These are phyloP conservation scores for Medicago truncatula DNA, from an alignment of 306 rosid species.

Conservation along the genomic window DNA sequence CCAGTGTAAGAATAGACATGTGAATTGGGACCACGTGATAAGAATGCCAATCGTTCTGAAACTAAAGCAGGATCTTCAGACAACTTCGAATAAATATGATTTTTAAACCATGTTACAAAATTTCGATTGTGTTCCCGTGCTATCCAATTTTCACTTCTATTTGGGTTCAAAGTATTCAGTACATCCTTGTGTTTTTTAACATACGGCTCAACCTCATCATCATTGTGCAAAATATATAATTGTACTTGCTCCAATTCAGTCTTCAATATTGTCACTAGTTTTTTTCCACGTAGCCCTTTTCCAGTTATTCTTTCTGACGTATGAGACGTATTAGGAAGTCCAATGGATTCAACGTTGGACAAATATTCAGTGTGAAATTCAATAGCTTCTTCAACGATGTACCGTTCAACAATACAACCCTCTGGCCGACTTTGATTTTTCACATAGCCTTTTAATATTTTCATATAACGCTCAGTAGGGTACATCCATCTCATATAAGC, in stretches of 20 bases:
- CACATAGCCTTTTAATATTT: not conserved
- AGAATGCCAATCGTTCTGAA: not conserved
- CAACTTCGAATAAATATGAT: not conserved
- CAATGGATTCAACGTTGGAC: not conserved
- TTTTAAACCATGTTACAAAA: not conserved
- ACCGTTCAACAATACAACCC: not conserved
- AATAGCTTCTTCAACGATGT: not conserved
- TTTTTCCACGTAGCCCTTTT: not conserved
- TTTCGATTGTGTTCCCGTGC: not conserved
- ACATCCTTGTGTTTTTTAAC: not conserved
- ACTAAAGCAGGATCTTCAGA: not conserved
- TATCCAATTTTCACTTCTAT: not conserved
- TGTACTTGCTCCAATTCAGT: not conserved
- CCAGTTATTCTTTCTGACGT: not conserved
- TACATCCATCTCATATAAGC: conserved; percentile 8
- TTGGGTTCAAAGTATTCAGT: not conserved
- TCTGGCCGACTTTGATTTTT: not conserved
- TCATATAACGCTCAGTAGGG: not conserved
- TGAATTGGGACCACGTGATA: not conserved
- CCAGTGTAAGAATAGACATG: not conserved
- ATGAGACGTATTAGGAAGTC: not conserved
- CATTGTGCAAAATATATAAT: not conserved
- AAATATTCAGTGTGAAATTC: not conserved
- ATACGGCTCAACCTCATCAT: not conserved
- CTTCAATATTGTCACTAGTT: not conserved